phyloP scores from a whole-genome alignment of 2,329 filamentous ascomycete species.

The Alternaria dauci region DNA sequence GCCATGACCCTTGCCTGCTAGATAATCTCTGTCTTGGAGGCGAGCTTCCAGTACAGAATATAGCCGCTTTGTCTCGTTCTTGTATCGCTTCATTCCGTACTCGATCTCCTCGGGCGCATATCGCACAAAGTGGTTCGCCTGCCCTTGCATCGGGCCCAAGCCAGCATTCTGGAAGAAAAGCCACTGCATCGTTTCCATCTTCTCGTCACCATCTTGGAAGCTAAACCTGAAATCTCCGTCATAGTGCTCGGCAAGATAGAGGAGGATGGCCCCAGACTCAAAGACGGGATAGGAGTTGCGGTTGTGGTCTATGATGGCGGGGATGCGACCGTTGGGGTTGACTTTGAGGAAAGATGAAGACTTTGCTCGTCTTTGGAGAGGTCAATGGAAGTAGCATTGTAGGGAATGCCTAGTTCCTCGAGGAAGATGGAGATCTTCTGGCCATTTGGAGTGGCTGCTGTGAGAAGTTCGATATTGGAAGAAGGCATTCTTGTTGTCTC shows the following conservation, averaged over 20 bases:
- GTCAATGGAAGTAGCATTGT: conserved; percentile 58
- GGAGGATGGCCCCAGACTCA: conserved; percentile 80
- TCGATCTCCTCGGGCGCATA: conserved; percentile 82
- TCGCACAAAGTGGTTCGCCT: conserved; percentile 79
- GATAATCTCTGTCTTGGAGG: conserved; percentile 61
- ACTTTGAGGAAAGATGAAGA: conserved; percentile 83
- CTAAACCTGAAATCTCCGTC: conserved; percentile 80
- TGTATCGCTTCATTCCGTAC: conserved; percentile 81
- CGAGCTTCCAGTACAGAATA: conserved; percentile 78
- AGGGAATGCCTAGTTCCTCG: conserved; percentile 72
- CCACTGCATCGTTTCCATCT: conserved; percentile 82
- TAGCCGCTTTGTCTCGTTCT: conserved; percentile 80
- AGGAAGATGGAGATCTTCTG: conserved; percentile 84
- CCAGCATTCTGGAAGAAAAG: conserved; percentile 74
- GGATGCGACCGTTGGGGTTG: conserved; percentile 90
- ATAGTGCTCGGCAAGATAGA: conserved; percentile 81
- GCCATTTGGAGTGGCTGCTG: conserved; percentile 83
- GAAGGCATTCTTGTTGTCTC: conserved; percentile 45
- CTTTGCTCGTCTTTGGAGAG: conserved; percentile 76
- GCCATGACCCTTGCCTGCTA: conserved; percentile 68
- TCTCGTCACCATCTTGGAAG: conserved; percentile 76
- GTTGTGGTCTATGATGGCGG: conserved; percentile 76
- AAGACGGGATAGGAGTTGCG: conserved; percentile 76
- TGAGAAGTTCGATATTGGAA: conserved; percentile 73
- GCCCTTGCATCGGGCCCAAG: conserved; percentile 78